Evolutionary conservation across 2,329 filamentous ascomycete genomes (phyloP), one percentile per base, ranked within the genome.

Genomic region (Ophiostoma pallidulum): DNA sequence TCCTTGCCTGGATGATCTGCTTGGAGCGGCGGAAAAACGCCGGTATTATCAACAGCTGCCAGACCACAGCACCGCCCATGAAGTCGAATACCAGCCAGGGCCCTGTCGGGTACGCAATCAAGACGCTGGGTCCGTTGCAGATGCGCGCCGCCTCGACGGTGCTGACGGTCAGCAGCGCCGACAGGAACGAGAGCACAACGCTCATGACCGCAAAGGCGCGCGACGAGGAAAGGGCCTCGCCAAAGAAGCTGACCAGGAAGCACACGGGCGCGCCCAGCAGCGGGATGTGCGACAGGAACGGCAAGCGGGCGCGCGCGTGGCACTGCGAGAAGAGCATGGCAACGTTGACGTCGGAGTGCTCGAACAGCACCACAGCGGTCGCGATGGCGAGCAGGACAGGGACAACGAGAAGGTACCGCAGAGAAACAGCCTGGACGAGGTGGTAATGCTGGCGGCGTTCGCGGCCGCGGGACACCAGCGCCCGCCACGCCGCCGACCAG

Each of bases 291-390:
- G 66, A 68, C 19, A 77, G 57, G 10, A 5, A n/a, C 10, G 69
- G 70, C 19, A 75, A 57, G 14, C 68, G 68, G 8, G 70, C 60
- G 50, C 61, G 68, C 2, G 73, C 63, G 57, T 74, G 68, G 60
- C 73, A 77, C 55, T 75, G 72, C 37, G 71, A 74, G 62, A 69
- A 75, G 50, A 77, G 70, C 52, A 74, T 62, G 16, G 70, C 66
- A 47, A 69, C 62, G 64, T 75, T 73, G 59, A 74, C 66, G 60
- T 75, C 72, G 36, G 67, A 66, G 59, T 72, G 66, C 26, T 64
- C 48, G 53, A 72, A 69, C 54, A 76, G 66, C 22, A 61, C 55
- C 52, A 61, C 47, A 24, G 61, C 60, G 4, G 72, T 73, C 35
- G 63, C 57, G 49, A 68, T 37, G 54, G 71, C 65, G 45, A 77